phyloP scores from a whole-genome alignment of 495 filamentous ascomycete genomes.

The Cenococcum geophilum region DNA sequence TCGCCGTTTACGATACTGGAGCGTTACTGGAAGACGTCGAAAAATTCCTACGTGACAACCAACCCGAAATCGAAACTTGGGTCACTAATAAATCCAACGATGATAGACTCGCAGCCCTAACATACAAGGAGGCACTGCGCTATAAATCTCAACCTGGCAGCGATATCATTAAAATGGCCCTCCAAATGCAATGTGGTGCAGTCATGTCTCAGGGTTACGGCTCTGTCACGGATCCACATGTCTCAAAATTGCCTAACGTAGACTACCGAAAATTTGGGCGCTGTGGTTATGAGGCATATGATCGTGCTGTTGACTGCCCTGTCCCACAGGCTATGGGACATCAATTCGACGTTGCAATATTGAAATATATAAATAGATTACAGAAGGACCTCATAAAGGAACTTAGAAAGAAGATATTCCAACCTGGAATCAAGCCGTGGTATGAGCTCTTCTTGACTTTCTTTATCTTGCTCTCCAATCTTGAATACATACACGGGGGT shows the following conservation, averaged over 20 bases:
- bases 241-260: slow-evolving; percentile 18
- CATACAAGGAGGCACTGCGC: slow-evolving; percentile 22
- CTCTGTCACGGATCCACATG: slow-evolving; percentile 11
- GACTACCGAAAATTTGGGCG: slow-evolving; percentile 18
- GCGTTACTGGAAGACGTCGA: slow-evolving; percentile 2
- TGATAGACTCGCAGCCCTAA: slow-evolving; percentile 18
- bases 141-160: slow-evolving; percentile 5
- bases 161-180: slow-evolving; percentile 17
- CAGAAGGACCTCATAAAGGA: slow-evolving; percentile 15
- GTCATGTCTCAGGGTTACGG: slow-evolving; percentile 31
- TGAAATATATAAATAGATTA: slow-evolving; percentile 20
- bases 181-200: slow-evolving; percentile 22
- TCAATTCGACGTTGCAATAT: slow-evolving; percentile 27
- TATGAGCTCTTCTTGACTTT: slow-evolving; percentile 27
- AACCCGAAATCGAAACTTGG: slow-evolving; percentile 16
- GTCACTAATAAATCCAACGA: slow-evolving; percentile 8
- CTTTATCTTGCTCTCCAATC: slow-evolving; percentile 27
- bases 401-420: slow-evolving; percentile 15
- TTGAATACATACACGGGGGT: slow-evolving; percentile 23
- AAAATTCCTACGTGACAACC: slow-evolving; percentile 7
- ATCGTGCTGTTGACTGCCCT: slow-evolving; percentile 21
- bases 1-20: slow-evolving; percentile 24
- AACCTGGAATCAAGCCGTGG: slow-evolving; percentile 23
- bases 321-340: slow-evolving; percentile 24
- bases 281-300: slow-evolving; percentile 28